Percentiles rank a stretch among this genome's conserved stretches.
Evolutionary conservation across 2,329 filamentous ascomycete species (phyloP).

Genomic region (Fusarium nygamai): DNA sequence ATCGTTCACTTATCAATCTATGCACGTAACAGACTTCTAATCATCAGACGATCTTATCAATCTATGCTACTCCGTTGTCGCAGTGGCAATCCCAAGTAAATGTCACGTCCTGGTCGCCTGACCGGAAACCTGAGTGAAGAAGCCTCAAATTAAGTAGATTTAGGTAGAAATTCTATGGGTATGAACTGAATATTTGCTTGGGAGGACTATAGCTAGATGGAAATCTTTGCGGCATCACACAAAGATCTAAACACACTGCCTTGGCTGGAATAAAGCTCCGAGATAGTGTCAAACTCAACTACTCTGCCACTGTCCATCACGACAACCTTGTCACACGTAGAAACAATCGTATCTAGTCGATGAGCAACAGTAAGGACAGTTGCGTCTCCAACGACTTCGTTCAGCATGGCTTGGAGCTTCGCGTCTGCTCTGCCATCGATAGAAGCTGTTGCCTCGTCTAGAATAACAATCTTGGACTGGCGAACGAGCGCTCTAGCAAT

Average conservation of each 20-base stretch:
- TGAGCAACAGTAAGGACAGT: conserved; percentile 36
- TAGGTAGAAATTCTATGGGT: background rate
- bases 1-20: background rate
- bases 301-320: conserved; percentile 34
- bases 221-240: conserved; percentile 20
- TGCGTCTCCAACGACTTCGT: conserved; percentile 18
- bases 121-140: background rate
- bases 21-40: background rate
- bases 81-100: background rate
- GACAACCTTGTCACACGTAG: conserved; percentile 32
- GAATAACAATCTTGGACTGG: conserved; percentile 10
- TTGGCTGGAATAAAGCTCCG: background rate
- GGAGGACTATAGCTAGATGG: background rate
- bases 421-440: conserved; percentile 22
- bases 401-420: conserved; percentile 19
- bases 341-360: conserved; percentile 31
- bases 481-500: conserved; percentile 22
- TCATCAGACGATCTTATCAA: background rate
- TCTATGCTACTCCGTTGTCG: background rate
- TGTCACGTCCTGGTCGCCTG: background rate
- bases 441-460: conserved; percentile 21
- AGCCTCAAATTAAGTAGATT: background rate
- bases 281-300: conserved; percentile 25
- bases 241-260: conserved; percentile 17
- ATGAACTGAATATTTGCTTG: background rate